Percentiles rank a stretch among this genome's conserved stretches.
phyloP scores from a whole-genome alignment of 176 grass and related monocot genomes.

The sorghum (Sorghum bicolor) region DNA sequence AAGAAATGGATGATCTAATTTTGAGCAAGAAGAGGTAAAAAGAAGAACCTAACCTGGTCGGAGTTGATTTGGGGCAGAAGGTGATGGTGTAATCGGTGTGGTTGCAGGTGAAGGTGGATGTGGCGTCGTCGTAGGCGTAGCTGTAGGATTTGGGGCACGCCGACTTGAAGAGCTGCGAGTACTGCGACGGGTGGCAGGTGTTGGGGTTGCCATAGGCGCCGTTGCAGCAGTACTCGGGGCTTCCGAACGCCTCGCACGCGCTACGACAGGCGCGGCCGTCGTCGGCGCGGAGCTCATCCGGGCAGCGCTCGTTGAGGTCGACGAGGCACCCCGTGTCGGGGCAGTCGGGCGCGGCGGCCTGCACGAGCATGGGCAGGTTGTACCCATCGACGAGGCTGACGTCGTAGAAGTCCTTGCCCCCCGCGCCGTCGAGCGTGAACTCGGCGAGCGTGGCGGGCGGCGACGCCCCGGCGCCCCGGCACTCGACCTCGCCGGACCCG shows the following conservation, averaged over 20 bases:
- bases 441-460: conserved; percentile 87
- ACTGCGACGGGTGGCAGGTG: conserved; percentile 79
- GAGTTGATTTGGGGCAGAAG: conserved; percentile 72
- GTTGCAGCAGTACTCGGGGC: conserved; percentile 90
- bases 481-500: conserved; percentile 74
- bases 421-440: conserved; percentile 74
- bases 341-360: conserved; percentile 44
- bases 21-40: background rate
- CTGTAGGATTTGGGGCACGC: conserved; percentile 89
- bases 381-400: conserved; percentile 95
- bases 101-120: conserved; percentile 89
- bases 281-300: conserved; percentile 56
- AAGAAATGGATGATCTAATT: background rate
- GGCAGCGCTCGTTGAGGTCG: conserved; percentile 75
- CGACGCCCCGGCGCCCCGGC: conserved; percentile 52
- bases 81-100: conserved; percentile 79
- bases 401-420: conserved; percentile 79
- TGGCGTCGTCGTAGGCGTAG: conserved; percentile 96
- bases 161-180: conserved; percentile 93
- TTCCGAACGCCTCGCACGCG: conserved; percentile 75
- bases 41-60: conserved; percentile 28
- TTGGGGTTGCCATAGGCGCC: conserved; percentile 67
- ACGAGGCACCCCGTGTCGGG: conserved; percentile 62
- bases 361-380: conserved; percentile 82
- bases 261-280: conserved; percentile 67